A percentile compares a stretch with the other conserved stretches of the same genome.
Conservation (phyloP, 805 yeast species). For the Nakazawaea peltata region DNA sequence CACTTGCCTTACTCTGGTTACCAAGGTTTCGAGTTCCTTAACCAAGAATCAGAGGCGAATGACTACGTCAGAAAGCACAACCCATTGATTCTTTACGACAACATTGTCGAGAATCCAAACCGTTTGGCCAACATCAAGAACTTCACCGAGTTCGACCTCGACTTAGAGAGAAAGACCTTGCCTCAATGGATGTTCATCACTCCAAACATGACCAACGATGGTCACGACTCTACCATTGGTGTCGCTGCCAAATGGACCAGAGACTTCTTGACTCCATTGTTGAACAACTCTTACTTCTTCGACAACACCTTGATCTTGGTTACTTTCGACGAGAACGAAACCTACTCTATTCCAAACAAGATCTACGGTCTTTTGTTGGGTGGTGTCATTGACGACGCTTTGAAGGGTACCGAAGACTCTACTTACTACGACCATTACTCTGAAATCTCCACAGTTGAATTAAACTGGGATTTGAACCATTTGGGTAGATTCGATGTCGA, state of each 20-base stretch:
- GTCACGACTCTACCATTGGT: conserved; percentile 39
- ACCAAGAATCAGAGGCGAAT: conserved; percentile 33
- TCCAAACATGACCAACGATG: conserved; percentile 47
- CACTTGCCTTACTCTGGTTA: conserved; percentile 45
- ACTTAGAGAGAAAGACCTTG: conserved; percentile 28
- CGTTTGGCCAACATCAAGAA: conserved; percentile 39
- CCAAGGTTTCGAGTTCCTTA: conserved; percentile 36
- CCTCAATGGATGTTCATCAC: conserved; percentile 49
- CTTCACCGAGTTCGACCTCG: conserved; percentile 34
- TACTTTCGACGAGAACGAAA: conserved; percentile 44
- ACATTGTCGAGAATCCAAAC: conserved; percentile 24
- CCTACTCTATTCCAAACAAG: conserved; percentile 33
- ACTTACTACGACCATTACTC: conserved; percentile 48
- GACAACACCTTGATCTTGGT: conserved; percentile 34
- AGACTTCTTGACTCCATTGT: conserved; percentile 33
- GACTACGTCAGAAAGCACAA: conserved; percentile 47
- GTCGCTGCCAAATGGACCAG: conserved; percentile 39
- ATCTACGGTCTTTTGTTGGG: conserved; percentile 40
- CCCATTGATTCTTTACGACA: conserved; percentile 36
- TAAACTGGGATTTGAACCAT: conserved; percentile 40
- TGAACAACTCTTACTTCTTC: conserved; percentile 38
- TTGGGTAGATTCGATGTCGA: conserved; percentile 43
- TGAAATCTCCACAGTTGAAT: conserved; percentile 38
- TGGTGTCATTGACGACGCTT: conserved; percentile 32
- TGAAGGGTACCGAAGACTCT: conserved; percentile 34